These are phyloP conservation scores for Globisporangium lucens DNA, from an alignment of 352 stramenopile species.

Conservation along the genomic window DNA sequence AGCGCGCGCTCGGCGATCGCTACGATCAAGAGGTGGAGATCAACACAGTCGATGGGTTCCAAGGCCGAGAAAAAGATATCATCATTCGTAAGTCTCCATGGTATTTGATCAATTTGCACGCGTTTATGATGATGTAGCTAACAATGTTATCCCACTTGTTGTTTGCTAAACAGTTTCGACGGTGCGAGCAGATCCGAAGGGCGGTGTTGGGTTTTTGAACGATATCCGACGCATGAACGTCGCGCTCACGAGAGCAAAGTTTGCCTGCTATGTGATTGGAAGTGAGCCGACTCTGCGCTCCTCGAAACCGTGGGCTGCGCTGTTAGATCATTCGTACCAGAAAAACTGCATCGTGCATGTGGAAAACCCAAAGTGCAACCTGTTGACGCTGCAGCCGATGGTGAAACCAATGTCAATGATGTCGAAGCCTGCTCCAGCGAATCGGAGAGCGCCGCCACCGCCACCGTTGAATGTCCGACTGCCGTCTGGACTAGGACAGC, in stretches of 20 bases:
- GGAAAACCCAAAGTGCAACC: slow-evolving; percentile 70
- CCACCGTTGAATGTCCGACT: slow-evolving; percentile 13
- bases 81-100: slow-evolving; percentile 73
- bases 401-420: slow-evolving; percentile 25
- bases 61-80: slow-evolving; percentile 91
- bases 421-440: slow-evolving; percentile 12
- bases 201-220: slow-evolving; percentile 86
- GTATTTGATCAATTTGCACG: not conserved
- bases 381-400: slow-evolving; percentile 68
- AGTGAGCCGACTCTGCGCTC: slow-evolving; percentile 77
- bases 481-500: slow-evolving; percentile 3
- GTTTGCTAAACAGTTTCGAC: slow-evolving; percentile 63
- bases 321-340: slow-evolving; percentile 71
- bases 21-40: slow-evolving; percentile 88
- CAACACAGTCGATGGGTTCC: slow-evolving; percentile 91
- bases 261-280: slow-evolving; percentile 86
- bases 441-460: slow-evolving; percentile 8
- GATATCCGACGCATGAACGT: slow-evolving; percentile 90
- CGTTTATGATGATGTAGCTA: not conserved
- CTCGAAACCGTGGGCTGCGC: slow-evolving; percentile 78
- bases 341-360: slow-evolving; percentile 81
- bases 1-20: slow-evolving; percentile 48
- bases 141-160: not conserved
- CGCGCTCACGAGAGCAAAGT: slow-evolving; percentile 84
- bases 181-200: slow-evolving; percentile 75